Evolutionary conservation across 2,329 filamentous ascomycete genomes (phyloP).

Genomic region (Pochonia chlamydosporia): DNA sequence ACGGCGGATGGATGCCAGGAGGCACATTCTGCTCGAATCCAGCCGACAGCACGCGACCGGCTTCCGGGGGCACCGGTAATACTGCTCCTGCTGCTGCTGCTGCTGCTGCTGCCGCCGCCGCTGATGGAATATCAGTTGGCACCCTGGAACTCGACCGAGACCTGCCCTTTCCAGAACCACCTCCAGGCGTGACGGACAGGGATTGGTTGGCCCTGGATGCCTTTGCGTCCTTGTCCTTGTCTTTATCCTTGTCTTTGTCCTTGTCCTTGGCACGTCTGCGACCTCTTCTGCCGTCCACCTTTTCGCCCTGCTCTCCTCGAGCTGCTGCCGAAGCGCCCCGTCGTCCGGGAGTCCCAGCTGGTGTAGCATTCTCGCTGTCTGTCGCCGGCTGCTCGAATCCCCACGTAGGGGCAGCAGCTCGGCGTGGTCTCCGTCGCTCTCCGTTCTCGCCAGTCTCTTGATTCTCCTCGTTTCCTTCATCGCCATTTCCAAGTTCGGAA

Average conservation of each 20-base stretch:
- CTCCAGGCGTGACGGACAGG: constrained; percentile 39
- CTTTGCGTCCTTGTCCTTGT: constrained; percentile 29
- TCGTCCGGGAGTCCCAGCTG: constrained; percentile 51
- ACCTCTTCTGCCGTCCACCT: constrained; percentile 33
- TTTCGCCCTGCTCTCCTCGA: constrained; percentile 41
- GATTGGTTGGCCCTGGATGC: constrained; percentile 33
- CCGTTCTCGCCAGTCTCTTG: constrained; percentile 54
- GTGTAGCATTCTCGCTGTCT: constrained; percentile 56
- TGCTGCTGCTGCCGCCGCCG: background rate
- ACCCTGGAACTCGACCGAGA: constrained; percentile 49
- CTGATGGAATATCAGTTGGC: constrained; percentile 28
- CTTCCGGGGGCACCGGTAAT: constrained; percentile 33
- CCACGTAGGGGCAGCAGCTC: constrained; percentile 67
- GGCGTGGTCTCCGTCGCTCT: constrained; percentile 54
- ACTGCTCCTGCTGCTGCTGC: background rate
- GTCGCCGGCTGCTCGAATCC: constrained; percentile 53
- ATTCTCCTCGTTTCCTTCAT: constrained; percentile 50
- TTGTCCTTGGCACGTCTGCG: constrained; percentile 36
- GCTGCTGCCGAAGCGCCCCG: constrained; percentile 34
- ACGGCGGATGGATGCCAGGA: constrained; percentile 35
- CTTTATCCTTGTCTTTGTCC: constrained; percentile 17
- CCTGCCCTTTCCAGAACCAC: constrained; percentile 36
- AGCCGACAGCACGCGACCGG: constrained; percentile 33
- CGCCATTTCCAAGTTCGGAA: constrained; percentile 57
- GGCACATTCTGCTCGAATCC: constrained; percentile 32